phyloP scores from a whole-genome alignment of 768 basidiomycete genomes.

The Roridomyces roridus region DNA sequence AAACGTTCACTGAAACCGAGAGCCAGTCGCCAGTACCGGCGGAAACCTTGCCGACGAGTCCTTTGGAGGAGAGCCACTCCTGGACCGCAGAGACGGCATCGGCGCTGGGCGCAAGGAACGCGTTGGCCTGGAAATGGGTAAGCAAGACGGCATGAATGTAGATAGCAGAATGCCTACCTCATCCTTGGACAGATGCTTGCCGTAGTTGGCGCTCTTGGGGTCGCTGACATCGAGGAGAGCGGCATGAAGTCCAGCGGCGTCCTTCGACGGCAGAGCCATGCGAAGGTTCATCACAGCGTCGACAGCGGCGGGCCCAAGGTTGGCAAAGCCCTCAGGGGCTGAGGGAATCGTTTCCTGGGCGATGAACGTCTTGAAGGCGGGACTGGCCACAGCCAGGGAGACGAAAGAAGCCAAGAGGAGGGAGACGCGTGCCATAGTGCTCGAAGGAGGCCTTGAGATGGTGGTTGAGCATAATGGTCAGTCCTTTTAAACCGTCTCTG shows the following conservation, averaged over 20 bases:
- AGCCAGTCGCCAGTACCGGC: constrained; percentile 50
- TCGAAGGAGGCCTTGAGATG: too few species aligned
- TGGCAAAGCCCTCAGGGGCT: constrained; percentile 42
- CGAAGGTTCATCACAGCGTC: constrained; percentile 42
- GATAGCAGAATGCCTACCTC: constrained; percentile 33
- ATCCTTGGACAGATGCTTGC: constrained; percentile 44
- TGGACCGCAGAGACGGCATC: constrained; percentile 34
- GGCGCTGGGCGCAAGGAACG: constrained; percentile 13
- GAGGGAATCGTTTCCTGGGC: constrained; percentile 14
- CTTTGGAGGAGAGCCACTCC: constrained; percentile 45
- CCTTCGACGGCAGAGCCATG: constrained; percentile 39
- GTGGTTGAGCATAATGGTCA: too few species aligned
- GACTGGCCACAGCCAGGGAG: constrained; percentile 4
- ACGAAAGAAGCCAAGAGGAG: constrained; percentile 12
- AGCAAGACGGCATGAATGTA: too few species aligned
- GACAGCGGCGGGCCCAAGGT: constrained; percentile 32
- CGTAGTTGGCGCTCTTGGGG: constrained; percentile 37
- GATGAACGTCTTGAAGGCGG: constrained; percentile 5
- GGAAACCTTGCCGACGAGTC: constrained; percentile 30
- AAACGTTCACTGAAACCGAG: constrained; percentile 34
- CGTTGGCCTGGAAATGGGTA: too few species aligned
- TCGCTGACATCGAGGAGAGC: constrained; percentile 41
- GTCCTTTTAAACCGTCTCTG: too few species aligned
- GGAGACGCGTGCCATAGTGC: too few species aligned
- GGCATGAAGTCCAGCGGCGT: constrained; percentile 37